Conservation (phyloP, 164 flowering plant genomes). For the Houttuynia cordata region DNA sequence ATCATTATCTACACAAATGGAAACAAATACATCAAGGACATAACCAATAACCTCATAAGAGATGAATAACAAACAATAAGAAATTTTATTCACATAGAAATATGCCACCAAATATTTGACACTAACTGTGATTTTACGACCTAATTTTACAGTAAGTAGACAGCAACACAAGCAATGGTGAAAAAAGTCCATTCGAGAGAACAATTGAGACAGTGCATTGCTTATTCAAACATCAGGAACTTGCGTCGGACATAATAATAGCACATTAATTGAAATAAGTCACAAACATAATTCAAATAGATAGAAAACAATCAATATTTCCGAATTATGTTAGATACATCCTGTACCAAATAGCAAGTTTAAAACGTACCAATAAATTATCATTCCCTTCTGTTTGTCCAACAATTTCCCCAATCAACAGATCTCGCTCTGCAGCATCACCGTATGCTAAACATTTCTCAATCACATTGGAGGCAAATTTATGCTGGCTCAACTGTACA, state of each 20-base stretch:
- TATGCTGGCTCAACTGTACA: conserved; percentile 88
- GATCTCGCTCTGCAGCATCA: conserved; percentile 47
- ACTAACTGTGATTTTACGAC: too few species aligned
- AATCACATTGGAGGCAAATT: conserved; percentile 87
- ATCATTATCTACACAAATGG: conserved; percentile 46
- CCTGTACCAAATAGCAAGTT: background rate
- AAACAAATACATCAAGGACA: background rate
- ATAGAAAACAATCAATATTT: background rate
- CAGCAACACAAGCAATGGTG: too few species aligned
- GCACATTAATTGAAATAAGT: background rate
- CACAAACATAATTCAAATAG: too few species aligned
- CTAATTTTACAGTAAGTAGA: too few species aligned
- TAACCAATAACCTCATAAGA: too few species aligned
- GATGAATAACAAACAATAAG: too few species aligned
- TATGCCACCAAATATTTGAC: too few species aligned
- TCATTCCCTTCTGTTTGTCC: conserved; percentile 55
- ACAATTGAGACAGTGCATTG: too few species aligned
- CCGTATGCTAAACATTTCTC: conserved; percentile 89
- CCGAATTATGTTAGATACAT: background rate
- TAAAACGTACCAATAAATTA: conserved; percentile 51
- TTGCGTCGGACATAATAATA: background rate
- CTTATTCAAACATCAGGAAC: too few species aligned
- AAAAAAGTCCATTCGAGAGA: too few species aligned
- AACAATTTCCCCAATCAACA: conserved; percentile 67
- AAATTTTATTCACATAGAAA: too few species aligned